phyloP scores from a whole-genome alignment of 2,329 filamentous ascomycete genomes.

The Hypoxylon sp. region DNA sequence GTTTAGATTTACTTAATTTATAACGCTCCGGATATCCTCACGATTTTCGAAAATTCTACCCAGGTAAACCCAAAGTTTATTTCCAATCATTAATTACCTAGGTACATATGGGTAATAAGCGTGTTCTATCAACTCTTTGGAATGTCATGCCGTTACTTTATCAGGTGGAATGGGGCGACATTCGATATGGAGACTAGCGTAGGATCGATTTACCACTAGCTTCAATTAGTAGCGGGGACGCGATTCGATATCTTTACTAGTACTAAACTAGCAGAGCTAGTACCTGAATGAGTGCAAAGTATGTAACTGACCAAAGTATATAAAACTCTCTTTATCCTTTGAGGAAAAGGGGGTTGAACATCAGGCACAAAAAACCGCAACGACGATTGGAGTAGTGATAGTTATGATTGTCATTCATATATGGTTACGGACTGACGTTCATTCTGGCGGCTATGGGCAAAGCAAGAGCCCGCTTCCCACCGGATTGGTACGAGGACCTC shows the following conservation, averaged over 20 bases:
- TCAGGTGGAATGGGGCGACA: constrained; percentile 1
- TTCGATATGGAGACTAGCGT: constrained; percentile 17
- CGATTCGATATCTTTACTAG: background rate
- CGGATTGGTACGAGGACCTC: constrained; percentile 26
- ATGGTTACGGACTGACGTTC: background rate
- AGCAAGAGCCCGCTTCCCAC: constrained; percentile 28
- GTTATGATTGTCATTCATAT: constrained; percentile 9
- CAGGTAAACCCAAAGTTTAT: constrained; percentile 14
- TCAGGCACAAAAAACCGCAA: background rate
- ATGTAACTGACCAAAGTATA: too few relatives aligned
- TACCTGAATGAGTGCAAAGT: background rate
- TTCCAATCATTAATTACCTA: background rate
- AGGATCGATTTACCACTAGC: constrained; percentile 24
- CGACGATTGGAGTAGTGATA: constrained; percentile 1
- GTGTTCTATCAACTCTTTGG: constrained; percentile 20
- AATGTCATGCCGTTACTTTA: constrained; percentile 7
- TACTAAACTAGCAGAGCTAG: background rate
- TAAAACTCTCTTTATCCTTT: background rate
- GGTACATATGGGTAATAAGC: too few relatives aligned
- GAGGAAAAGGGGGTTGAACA: background rate
- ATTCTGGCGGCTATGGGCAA: constrained; percentile 4
- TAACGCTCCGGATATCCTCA: background rate
- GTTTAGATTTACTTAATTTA: background rate
- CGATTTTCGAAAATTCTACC: background rate
- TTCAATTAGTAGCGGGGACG: constrained; percentile 1